Conservation (phyloP, 225 moss, liverwort and hornwort genomes). For the Lunularia cruciata region DNA sequence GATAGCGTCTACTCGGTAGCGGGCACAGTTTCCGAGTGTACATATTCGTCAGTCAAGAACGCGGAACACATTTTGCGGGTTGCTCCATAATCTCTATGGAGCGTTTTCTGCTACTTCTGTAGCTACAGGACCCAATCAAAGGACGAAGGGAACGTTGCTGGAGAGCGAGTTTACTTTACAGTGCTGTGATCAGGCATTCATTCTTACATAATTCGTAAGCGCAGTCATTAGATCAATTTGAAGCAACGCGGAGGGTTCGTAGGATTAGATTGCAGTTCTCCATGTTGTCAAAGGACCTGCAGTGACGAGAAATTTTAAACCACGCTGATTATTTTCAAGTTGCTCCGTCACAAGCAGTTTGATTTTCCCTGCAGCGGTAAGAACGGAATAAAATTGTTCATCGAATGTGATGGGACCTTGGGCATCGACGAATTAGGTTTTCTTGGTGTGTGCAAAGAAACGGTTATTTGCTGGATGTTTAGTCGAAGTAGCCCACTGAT, state of each 20-base stretch:
- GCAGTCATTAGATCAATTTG: constrained; percentile 3
- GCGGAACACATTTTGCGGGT: neutral
- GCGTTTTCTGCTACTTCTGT: constrained; percentile 8
- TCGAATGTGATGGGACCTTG: constrained; percentile 6
- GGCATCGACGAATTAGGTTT: too few relatives aligned
- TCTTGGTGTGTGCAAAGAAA: too few relatives aligned
- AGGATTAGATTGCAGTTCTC: neutral
- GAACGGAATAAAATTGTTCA: constrained; percentile 14
- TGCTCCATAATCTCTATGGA: constrained; percentile 26
- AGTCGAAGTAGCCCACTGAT: too few relatives aligned
- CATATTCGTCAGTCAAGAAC: neutral
- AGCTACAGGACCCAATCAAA: neutral
- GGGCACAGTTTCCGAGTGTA: constrained; percentile 1
- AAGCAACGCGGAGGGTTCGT: neutral
- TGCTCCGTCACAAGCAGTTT: neutral
- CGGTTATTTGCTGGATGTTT: too few relatives aligned
- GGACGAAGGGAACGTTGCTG: neutral
- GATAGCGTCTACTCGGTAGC: neutral
- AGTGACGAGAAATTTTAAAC: neutral
- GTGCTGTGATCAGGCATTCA: constrained; percentile 1
- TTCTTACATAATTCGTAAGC: neutral
- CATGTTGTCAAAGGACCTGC: neutral
- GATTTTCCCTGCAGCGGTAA: neutral
- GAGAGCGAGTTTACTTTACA: neutral
- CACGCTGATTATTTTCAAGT: too few relatives aligned